These are phyloP conservation scores for Talaromyces sp. DNA, from an alignment of 2,329 filamentous ascomycete species.

Conservation along the genomic window DNA sequence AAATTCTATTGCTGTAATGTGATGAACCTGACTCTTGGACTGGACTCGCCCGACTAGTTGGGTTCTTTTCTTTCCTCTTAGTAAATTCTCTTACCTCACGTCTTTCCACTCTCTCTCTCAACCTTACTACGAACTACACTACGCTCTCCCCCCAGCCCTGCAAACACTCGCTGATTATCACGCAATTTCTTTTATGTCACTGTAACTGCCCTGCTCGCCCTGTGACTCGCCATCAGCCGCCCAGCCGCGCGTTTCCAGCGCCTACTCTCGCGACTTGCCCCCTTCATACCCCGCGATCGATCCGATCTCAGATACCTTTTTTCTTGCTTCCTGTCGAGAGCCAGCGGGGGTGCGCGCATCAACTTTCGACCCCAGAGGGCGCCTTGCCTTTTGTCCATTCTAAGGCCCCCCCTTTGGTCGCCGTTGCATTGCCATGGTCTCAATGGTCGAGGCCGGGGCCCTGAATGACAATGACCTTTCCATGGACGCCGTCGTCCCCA, in stretches of 20 bases:
- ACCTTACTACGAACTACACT: constrained; percentile 6
- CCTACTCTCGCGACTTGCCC: not conserved
- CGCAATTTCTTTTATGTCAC: constrained; percentile 39
- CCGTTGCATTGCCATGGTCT: constrained; percentile 34
- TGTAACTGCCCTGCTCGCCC: constrained; percentile 18
- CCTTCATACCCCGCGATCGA: constrained; percentile 1
- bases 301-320: not conserved
- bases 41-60: not conserved
- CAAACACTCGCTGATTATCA: constrained; percentile 5
- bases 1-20: not conserved
- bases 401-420: constrained; percentile 1
- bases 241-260: constrained; percentile 33
- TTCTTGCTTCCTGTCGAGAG: not conserved
- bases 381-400: not conserved
- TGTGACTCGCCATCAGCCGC: constrained; percentile 26
- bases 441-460: constrained; percentile 38
- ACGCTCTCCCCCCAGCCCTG: constrained; percentile 12
- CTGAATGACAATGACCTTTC: constrained; percentile 36
- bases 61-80: constrained; percentile 22
- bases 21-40: not conserved
- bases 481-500: constrained; percentile 38
- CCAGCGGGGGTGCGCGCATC: not conserved
- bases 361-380: not conserved
- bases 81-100: constrained; percentile 40
- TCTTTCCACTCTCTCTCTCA: constrained; percentile 18